phyloP scores from a whole-genome alignment of 169 alveolate species.

The Plasmodium knowlesi region DNA sequence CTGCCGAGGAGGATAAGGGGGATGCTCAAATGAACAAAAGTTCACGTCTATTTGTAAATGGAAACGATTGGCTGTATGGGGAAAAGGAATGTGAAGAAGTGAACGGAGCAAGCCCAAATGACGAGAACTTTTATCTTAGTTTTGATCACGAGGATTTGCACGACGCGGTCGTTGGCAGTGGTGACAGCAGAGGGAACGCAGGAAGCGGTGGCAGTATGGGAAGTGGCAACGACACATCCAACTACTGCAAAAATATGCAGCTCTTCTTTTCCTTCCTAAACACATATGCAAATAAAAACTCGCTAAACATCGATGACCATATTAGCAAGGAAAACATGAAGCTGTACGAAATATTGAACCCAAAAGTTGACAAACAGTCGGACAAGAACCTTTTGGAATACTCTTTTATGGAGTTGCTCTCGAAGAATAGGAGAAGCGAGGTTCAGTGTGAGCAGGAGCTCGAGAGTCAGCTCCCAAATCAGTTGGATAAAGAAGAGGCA shows the following conservation, averaged over 20 bases:
- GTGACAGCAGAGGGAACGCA: no score
- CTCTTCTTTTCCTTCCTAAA: constrained; percentile 36
- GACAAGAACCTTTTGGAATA: constrained; percentile 35
- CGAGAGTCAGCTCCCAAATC: neutral
- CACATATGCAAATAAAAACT: constrained; percentile 39
- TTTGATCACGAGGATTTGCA: neutral
- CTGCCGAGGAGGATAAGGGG: neutral
- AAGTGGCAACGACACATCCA: neutral
- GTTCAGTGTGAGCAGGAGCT: neutral
- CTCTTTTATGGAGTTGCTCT: constrained; percentile 1
- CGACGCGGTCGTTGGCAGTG: neutral
- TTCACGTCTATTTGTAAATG: neutral
- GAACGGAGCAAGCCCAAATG: neutral
- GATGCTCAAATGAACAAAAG: neutral
- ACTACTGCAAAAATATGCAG: constrained; percentile 40
- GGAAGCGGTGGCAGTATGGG: neutral
- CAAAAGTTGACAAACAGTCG: constrained; percentile 6
- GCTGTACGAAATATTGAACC: constrained; percentile 24
- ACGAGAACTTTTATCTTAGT: constrained; percentile 1
- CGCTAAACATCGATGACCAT: constrained; percentile 38
- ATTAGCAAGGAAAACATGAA: constrained; percentile 39
- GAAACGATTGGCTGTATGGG: constrained; percentile 8
- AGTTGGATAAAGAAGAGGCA: neutral
- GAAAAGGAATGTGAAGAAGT: constrained; percentile 7
- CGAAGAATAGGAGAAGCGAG: constrained; percentile 30